A percentile compares a stretch with the other conserved stretches of the same genome.
These are phyloP conservation scores for Kwoniella bestiolae DNA, from an alignment of 768 basidiomycete genomes.

Conservation along the genomic window DNA sequence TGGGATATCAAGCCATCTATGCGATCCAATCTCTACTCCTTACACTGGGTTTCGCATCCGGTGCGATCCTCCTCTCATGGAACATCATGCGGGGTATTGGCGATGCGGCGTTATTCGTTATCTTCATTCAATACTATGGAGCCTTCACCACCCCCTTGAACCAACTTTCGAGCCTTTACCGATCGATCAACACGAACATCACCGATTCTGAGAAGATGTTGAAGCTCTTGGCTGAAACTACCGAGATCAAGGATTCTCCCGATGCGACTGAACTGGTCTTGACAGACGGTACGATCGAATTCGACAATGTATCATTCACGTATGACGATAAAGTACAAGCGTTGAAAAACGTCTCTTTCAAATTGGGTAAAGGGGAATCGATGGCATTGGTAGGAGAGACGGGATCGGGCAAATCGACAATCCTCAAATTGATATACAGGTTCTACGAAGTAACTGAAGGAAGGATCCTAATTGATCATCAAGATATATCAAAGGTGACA, in stretches of 20 bases:
- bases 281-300: slow-evolving; percentile 79
- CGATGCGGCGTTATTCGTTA: slow-evolving; percentile 69
- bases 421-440: slow-evolving; percentile 83
- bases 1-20: slow-evolving; percentile 75
- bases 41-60: slow-evolving; percentile 75
- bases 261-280: slow-evolving; percentile 74
- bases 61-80: slow-evolving; percentile 75
- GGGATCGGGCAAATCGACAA: slow-evolving; percentile 71
- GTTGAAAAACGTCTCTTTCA: slow-evolving; percentile 80
- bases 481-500: slow-evolving; percentile 85
- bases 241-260: slow-evolving; percentile 80
- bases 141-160: slow-evolving; percentile 77
- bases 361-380: slow-evolving; percentile 79
- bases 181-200: slow-evolving; percentile 65
- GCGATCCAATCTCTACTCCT: slow-evolving; percentile 63
- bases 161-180: slow-evolving; percentile 77
- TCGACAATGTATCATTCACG: slow-evolving; percentile 85
- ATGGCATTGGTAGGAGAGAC: slow-evolving; percentile 89
- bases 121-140: slow-evolving; percentile 79
- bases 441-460: slow-evolving; percentile 88
- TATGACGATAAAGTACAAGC: slow-evolving; percentile 65
- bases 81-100: slow-evolving; percentile 67
- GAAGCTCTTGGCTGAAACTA: slow-evolving; percentile 76
- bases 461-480: slow-evolving; percentile 80
- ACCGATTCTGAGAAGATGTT: slow-evolving; percentile 82